Conservation (phyloP, 805 yeast species). For the Starmerella cellae region DNA sequence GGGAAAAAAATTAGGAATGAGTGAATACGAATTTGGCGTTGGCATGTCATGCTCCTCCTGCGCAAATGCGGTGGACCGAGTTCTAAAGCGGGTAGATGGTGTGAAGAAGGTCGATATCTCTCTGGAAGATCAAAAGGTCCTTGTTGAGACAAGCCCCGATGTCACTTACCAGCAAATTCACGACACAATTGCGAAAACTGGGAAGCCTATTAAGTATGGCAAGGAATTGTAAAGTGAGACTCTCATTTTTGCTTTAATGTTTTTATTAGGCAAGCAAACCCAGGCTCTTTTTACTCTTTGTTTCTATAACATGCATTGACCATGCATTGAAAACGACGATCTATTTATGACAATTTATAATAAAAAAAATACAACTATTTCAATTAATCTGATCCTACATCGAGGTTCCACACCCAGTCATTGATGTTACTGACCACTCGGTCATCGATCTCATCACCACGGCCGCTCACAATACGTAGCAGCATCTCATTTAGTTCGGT, state of each 20-base stretch:
- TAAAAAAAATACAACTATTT: too few species aligned
- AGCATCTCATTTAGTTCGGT: conserved; percentile 82
- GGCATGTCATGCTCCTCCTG: conserved; percentile 39
- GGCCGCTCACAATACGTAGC: conserved; percentile 69
- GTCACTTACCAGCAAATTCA: conserved; percentile 67
- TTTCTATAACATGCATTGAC: background rate
- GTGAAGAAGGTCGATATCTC: conserved; percentile 63
- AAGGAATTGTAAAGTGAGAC: conserved; percentile 24
- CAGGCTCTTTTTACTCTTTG: conserved; percentile 21
- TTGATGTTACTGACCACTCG: conserved; percentile 45
- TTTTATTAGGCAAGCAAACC: background rate
- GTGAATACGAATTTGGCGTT: conserved; percentile 22
- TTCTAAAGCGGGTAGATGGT: conserved; percentile 55
- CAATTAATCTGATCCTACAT: conserved; percentile 28
- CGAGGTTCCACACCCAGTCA: conserved; percentile 46
- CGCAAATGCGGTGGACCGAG: conserved; percentile 74
- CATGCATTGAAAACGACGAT: too few species aligned
- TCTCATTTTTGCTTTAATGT: background rate
- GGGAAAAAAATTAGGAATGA: background rate
- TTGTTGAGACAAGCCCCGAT: conserved; percentile 45
- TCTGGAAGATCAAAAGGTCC: conserved; percentile 68
- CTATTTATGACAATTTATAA: background rate
- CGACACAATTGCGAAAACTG: conserved; percentile 74
- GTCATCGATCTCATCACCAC: conserved; percentile 53
- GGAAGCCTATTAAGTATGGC: conserved; percentile 67